Evolutionary conservation across 179 eudicot species (phyloP).

Genomic region (Dionaea muscipula): DNA sequence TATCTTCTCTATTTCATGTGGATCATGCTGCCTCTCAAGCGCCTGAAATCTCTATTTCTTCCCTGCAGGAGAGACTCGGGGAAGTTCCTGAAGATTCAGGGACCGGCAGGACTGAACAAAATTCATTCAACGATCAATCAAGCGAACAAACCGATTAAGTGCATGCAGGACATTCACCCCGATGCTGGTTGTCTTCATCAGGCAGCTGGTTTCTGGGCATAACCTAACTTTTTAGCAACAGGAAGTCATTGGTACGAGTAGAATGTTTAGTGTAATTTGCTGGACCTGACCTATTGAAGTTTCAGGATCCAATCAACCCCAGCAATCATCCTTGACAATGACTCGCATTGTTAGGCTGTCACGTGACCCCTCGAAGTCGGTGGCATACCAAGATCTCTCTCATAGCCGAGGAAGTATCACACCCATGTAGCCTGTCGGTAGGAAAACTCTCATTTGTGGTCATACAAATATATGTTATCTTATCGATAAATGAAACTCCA

Average conservation of each 20-base stretch:
- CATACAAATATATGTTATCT: too few relatives aligned
- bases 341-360: background rate
- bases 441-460: too few relatives aligned
- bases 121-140: conserved; percentile 22
- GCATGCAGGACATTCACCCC: conserved; percentile 23
- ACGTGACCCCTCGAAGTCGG: too few relatives aligned
- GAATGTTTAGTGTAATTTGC: conserved; percentile 17
- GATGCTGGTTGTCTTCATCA: conserved; percentile 11
- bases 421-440: too few relatives aligned
- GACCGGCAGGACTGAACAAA: conserved; percentile 31
- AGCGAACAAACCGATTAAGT: conserved; percentile 23
- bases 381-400: too few relatives aligned
- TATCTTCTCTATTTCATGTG: too few relatives aligned
- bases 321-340: conserved; percentile 1
- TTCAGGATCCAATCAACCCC: conserved; percentile 16
- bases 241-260: conserved; percentile 11
- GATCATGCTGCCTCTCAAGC: background rate
- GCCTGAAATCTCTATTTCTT: background rate
- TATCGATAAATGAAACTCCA: too few relatives aligned
- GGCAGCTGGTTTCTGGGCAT: conserved; percentile 18
- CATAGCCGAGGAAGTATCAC: too few relatives aligned
- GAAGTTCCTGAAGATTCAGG: conserved; percentile 40
- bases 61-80: conserved; percentile 72
- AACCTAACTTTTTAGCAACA: conserved; percentile 36
- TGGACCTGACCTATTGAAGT: conserved; percentile 18